Evolutionary conservation across 2,329 filamentous ascomycete species (phyloP).

Genomic region (Escovopsis sp.): DNA sequence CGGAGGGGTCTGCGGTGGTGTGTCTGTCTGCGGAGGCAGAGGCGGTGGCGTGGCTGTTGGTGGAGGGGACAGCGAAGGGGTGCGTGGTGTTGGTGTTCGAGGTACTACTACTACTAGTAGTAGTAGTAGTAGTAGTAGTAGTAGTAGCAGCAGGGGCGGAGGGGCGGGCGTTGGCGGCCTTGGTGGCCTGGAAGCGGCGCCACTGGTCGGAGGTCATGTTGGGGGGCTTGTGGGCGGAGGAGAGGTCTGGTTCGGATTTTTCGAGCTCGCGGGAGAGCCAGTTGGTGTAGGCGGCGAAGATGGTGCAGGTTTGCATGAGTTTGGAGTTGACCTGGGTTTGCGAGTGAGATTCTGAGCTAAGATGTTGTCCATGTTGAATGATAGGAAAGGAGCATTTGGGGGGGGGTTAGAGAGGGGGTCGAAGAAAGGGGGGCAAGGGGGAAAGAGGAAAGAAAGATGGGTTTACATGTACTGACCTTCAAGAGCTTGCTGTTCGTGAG

Average conservation of each 20-base stretch:
- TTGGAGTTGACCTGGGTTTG: slow-evolving; percentile 75
- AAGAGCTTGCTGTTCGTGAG: slow-evolving; percentile 90
- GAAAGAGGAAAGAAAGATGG: too few relatives aligned
- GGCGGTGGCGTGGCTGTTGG: too few relatives aligned
- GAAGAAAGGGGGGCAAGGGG: neutral
- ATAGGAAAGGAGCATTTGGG: neutral
- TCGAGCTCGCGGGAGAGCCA: slow-evolving; percentile 75
- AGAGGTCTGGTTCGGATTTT: slow-evolving; percentile 66
- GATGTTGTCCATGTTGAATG: too few relatives aligned
- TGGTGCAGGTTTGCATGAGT: slow-evolving; percentile 85
- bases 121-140: too few relatives aligned
- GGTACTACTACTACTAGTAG: too few relatives aligned
- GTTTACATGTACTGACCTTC: too few relatives aligned
- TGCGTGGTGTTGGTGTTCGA: too few relatives aligned
- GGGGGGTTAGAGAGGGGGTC: too few relatives aligned
- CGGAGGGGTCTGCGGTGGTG: slow-evolving; percentile 19
- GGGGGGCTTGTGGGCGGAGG: slow-evolving; percentile 39
- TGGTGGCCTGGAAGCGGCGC: slow-evolving; percentile 37
- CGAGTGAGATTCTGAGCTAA: neutral
- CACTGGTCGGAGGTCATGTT: slow-evolving; percentile 48
- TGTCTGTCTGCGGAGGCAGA: too few relatives aligned
- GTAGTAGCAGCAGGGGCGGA: too few relatives aligned
- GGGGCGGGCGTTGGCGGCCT: slow-evolving; percentile 22
- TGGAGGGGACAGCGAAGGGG: too few relatives aligned
- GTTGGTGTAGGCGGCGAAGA: slow-evolving; percentile 83